Evolutionary conservation across 2,329 filamentous ascomycete genomes (phyloP).

Genomic region (Davidsoniella eucalypti): DNA sequence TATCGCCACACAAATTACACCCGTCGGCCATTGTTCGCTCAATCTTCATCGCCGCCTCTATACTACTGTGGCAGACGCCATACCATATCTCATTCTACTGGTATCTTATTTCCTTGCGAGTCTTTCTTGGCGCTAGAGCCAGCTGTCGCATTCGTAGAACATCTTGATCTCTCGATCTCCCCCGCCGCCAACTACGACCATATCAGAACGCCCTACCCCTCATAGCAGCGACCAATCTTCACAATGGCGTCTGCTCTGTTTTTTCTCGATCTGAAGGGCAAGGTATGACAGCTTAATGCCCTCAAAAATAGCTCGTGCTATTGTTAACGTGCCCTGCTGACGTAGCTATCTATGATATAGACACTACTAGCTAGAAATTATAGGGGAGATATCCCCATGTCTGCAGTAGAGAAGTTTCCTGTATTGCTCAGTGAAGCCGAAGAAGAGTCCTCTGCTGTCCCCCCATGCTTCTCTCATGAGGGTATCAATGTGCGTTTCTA

Average conservation of each 20-base stretch:
- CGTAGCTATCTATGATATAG: constrained; percentile 30
- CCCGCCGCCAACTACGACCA: background rate
- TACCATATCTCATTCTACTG: background rate
- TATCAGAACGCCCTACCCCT: background rate
- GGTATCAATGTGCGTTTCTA: constrained; percentile 71
- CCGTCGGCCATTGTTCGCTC: background rate
- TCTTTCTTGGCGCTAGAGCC: constrained; percentile 4
- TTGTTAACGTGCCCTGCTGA: background rate
- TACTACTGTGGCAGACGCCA: background rate
- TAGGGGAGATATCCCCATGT: constrained; percentile 97
- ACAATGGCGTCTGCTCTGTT: constrained; percentile 94
- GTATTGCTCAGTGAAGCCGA: constrained; percentile 92
- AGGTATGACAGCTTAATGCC: constrained; percentile 37
- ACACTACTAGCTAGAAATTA: constrained; percentile 98
- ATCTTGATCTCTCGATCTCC: background rate
- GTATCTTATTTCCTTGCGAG: background rate
- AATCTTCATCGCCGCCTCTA: background rate
- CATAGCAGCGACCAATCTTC: background rate
- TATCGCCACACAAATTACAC: constrained; percentile 5
- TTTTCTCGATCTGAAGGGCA: constrained; percentile 99
- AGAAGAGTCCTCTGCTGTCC: constrained; percentile 95
- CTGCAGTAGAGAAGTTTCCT: constrained; percentile 94
- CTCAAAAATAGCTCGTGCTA: background rate
- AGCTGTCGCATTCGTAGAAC: constrained; percentile 8
- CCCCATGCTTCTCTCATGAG: constrained; percentile 95